phyloP scores from a whole-genome alignment of 2,329 filamentous ascomycete species.

The Phaeosphaeria sp. region DNA sequence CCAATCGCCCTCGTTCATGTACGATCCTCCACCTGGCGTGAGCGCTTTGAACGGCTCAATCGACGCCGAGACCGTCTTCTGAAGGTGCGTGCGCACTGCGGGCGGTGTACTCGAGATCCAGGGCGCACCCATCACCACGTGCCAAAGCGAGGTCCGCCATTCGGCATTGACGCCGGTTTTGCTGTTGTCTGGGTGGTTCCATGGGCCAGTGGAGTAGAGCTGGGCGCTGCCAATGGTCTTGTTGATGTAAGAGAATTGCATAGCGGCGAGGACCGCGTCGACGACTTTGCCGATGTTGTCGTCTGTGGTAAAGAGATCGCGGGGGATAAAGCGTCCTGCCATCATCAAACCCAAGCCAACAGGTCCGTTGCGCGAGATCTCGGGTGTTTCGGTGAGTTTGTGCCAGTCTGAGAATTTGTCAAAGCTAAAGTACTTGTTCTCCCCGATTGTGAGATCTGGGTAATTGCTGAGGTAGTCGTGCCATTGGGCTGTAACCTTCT shows the following conservation, averaged over 20 bases:
- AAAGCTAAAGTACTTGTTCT: conserved; percentile 43
- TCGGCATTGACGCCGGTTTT: conserved; percentile 41
- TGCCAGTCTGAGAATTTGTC: conserved; percentile 41
- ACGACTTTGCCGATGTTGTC: conserved; percentile 32
- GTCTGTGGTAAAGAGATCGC: conserved; percentile 30
- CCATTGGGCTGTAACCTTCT: conserved; percentile 37
- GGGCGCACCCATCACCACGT: conserved; percentile 41
- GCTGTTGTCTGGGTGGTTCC: conserved; percentile 39
- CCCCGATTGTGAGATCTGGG: conserved; percentile 38
- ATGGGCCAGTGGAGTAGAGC: conserved; percentile 45
- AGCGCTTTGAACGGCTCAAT: conserved; percentile 42
- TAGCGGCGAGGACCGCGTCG: conserved; percentile 38
- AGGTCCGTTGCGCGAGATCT: conserved; percentile 40
- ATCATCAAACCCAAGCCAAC: conserved; percentile 45
- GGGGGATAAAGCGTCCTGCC: conserved; percentile 43
- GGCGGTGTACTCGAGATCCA: conserved; percentile 34
- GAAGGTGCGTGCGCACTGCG: conserved; percentile 28
- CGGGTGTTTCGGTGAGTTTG: conserved; percentile 35
- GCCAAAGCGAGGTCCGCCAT: conserved; percentile 44
- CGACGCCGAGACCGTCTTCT: conserved; percentile 38
- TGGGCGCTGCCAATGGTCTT: conserved; percentile 38
- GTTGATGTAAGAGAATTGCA: conserved; percentile 40
- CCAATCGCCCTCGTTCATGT: conserved; percentile 47
- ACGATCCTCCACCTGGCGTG: conserved; percentile 45
- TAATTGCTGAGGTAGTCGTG: conserved; percentile 40